Base-by-base conservation (phyloP, 768 basidiomycete species). In the Termitomyces sp. region DNA sequence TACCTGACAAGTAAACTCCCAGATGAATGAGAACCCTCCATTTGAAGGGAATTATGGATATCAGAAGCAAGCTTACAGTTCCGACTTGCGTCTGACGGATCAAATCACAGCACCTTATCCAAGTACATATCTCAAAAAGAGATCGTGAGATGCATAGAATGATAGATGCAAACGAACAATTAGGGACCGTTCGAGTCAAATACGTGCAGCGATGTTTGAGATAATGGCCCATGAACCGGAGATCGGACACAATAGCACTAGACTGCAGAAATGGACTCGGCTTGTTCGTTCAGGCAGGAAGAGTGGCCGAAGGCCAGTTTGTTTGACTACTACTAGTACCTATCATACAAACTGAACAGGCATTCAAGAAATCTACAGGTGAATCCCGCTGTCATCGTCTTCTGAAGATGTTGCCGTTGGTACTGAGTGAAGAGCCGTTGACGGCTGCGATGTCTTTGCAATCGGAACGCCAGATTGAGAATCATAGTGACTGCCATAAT, bases 401-500 rank as follows among this genome's bases (percentile, higher is more conserved):
- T 56, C 26, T 57, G 47, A 30, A 43, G 40, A n/a, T 12, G 44
- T 36, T 28, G 40, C 32, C 7, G 57, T 30, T 18, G 58, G n/a
- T 23, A 20, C 30, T 38, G 50, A 47, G 18, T 18, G 40, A 20
- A 50, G 58, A 14, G 43, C 26, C 20, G 46, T 32, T 47, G 55
- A 56, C 8, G 38, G 46, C 9, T 28, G 46, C 12, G 47, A 9
- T n/a, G 58, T 49, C 43, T 51, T 14, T 32, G n/a, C 30, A 43
- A 43, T 14, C 20, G 33, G 33, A 32, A 2, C 33, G 49, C 58
- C 30, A 49, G 61, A 55, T 5, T 55, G 55, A 8, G 71, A 58
- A 50, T 77, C 75, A 67, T 83, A 85, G 68, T 87, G 85, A n/a
- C 67, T 61, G n/a, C 74, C 73, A 54, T 72, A 63, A 47, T 70